Evolutionary conservation across 2,329 filamentous ascomycete genomes (phyloP).

Genomic region (Exophiala dermatitidis): DNA sequence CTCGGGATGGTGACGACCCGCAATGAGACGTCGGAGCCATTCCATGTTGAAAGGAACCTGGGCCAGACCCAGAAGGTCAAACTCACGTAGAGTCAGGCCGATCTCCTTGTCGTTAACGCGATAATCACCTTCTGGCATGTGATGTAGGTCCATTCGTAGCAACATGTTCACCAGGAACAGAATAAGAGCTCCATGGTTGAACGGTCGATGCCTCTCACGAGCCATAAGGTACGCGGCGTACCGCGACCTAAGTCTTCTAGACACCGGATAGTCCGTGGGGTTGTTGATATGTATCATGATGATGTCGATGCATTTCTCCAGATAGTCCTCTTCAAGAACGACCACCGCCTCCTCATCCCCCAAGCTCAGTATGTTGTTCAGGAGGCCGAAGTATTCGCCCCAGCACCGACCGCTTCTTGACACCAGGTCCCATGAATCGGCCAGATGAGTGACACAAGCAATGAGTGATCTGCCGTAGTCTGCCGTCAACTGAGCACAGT

Average conservation of each 20-base stretch:
- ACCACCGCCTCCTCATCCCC: constrained; percentile 52
- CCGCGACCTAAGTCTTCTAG: constrained; percentile 13
- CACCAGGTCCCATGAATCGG: constrained; percentile 17
- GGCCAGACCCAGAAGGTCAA: constrained; percentile 15
- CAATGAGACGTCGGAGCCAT: constrained; percentile 57
- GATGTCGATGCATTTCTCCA: constrained; percentile 53
- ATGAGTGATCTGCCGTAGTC: constrained; percentile 12
- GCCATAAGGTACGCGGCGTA: constrained; percentile 43
- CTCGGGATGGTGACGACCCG: constrained; percentile 50
- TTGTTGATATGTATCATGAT: constrained; percentile 42
- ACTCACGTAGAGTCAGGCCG: constrained; percentile 10
- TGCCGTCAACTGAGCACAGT: not conserved
- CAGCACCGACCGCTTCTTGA: constrained; percentile 49
- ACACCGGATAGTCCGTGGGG: constrained; percentile 10
- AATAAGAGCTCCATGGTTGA: constrained; percentile 38
- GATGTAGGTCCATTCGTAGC: constrained; percentile 30
- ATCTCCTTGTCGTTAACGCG: constrained; percentile 28
- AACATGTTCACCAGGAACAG: constrained; percentile 36
- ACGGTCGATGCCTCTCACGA: constrained; percentile 42
- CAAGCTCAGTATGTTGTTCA: constrained; percentile 58
- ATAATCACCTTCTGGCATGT: constrained; percentile 42
- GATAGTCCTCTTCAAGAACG: constrained; percentile 55
- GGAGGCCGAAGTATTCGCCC: constrained; percentile 68
- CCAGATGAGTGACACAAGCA: constrained; percentile 8
- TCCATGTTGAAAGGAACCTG: constrained; percentile 39